Percentiles rank a stretch among this genome's conserved stretches.
Conservation (phyloP, 805 yeast genomes). For the Nakazawaea wickerhamii region DNA sequence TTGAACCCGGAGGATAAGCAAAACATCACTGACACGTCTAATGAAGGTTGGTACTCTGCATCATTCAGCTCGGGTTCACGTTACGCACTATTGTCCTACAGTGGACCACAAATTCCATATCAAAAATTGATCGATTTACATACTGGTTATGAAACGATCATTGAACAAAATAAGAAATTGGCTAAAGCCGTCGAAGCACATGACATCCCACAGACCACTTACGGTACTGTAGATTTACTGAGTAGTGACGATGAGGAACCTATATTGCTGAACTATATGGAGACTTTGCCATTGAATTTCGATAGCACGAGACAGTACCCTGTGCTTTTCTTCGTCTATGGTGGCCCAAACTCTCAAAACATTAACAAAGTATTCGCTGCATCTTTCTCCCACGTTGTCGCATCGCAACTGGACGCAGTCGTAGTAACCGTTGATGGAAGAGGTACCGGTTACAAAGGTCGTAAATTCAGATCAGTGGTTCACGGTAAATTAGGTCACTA, state of each 20-base stretch:
- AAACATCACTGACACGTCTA: constrained; percentile 44
- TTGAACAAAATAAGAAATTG: constrained; percentile 44
- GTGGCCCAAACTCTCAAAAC: constrained; percentile 92
- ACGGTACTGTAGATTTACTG: constrained; percentile 45
- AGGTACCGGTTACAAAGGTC: constrained; percentile 91
- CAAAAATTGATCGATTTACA: constrained; percentile 65
- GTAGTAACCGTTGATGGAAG: constrained; percentile 96
- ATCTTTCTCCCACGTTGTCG: constrained; percentile 66
- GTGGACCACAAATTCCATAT: constrained; percentile 76
- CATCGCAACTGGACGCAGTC: constrained; percentile 73
- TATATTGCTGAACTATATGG: constrained; percentile 57
- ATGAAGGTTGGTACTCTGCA: constrained; percentile 62
- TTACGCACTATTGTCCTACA: constrained; percentile 61
- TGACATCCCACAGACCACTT: constrained; percentile 51
- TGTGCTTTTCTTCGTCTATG: constrained; percentile 82
- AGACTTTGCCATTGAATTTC: constrained; percentile 73
- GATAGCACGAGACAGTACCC: constrained; percentile 66
- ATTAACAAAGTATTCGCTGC: constrained; percentile 58
- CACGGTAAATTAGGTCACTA: constrained; percentile 75
- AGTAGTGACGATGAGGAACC: constrained; percentile 42
- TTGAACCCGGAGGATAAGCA: constrained; percentile 35
- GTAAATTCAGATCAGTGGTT: constrained; percentile 69
- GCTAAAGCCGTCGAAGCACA: constrained; percentile 33
- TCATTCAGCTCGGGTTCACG: constrained; percentile 79
- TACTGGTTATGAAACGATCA: constrained; percentile 30